These are phyloP conservation scores for Plasmodium inui DNA, from an alignment of 169 alveolate species.

Conservation along the genomic window DNA sequence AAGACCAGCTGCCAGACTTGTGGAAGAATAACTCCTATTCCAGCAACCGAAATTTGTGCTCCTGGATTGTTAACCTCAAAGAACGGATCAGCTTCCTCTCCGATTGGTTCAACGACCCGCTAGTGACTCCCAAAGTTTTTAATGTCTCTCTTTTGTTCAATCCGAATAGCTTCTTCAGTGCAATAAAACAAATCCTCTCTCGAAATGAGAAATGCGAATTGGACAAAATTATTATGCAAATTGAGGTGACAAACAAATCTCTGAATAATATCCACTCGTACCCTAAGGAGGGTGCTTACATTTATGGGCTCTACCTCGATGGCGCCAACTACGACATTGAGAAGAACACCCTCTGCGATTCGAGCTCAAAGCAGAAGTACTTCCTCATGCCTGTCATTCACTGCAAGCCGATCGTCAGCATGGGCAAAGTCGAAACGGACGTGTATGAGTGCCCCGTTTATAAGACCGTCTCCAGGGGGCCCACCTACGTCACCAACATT, in stretches of 20 bases:
- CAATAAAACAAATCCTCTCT: constrained; percentile 95
- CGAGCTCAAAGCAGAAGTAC: constrained; percentile 95
- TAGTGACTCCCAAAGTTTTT: constrained; percentile 92
- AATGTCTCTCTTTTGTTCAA: constrained; percentile 93
- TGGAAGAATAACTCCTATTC: constrained; percentile 96
- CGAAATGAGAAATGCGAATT: constrained; percentile 93
- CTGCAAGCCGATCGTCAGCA: constrained; percentile 91
- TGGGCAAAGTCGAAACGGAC: constrained; percentile 89
- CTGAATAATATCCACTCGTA: constrained; percentile 90
- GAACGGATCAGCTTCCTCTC: constrained; percentile 93
- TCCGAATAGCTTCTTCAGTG: constrained; percentile 97
- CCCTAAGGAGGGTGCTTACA: constrained; percentile 93
- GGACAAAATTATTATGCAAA: constrained; percentile 93
- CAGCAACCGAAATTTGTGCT: constrained; percentile 92
- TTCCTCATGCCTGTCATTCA: constrained; percentile 95
- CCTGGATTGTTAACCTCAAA: constrained; percentile 93
- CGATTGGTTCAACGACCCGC: constrained; percentile 94
- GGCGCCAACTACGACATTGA: constrained; percentile 95
- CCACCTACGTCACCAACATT: constrained; percentile 94
- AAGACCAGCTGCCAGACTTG: constrained; percentile 91
- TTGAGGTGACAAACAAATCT: constrained; percentile 94
- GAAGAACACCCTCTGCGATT: constrained; percentile 91
- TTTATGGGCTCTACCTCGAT: constrained; percentile 91
- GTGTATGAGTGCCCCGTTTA: constrained; percentile 95
- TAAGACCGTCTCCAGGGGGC: constrained; percentile 94